Evolutionary conservation across 768 basidiomycete genomes (phyloP), one percentile per base, ranked within the genome.

Genomic region (Termitomyces sp.): DNA sequence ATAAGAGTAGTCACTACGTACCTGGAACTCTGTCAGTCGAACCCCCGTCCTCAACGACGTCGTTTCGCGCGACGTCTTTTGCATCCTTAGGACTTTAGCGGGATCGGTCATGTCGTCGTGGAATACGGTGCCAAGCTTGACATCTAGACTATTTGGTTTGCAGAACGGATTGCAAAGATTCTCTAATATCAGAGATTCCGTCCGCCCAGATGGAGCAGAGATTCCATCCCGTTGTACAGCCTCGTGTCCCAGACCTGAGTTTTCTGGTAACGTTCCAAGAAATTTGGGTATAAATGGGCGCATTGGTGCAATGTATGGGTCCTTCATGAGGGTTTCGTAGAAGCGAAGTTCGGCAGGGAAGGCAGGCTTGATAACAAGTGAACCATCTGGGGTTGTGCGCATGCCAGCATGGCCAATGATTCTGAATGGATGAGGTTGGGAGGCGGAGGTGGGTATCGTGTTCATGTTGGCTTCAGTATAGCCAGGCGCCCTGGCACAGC

Each of bases 41-140:
- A 97, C 60, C 0, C 96, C 96, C 0, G 87, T 89, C 71, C 84
- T 80, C 5, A 78, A 68, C 13, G 84, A 88, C 1, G 95, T 97
- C 0, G 91, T 87, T 18, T 80, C 72, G 22, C 73, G 76, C 0
- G 93, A 92, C 1, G 80, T 78, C 64, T 82, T 80, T 58, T 81
- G 74, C 94, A 95, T 95, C 30, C 91, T 82, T 39, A 74, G 80
- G 57, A 82, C 79, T 74, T 98, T 98, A 53, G 89, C 91, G 2
- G 81, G 77, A 0, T 79, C 69, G 4, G 88, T 80, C 8, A 66
- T 66, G 18, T 87, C 81, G 53, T 91, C 93, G 62, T 90, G 89
- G n/a, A 98, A 79, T 1, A 88, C 76, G 0, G 89, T 95, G 1
- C 96, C 96, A 20, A 98, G 87, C 71, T 98, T 98, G 69, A 93